A percentile compares a stretch with the other conserved stretches of the same genome.
phyloP scores from a whole-genome alignment of 1,284 basidiomycete genomes.

The Exsudoporus floridanus region DNA sequence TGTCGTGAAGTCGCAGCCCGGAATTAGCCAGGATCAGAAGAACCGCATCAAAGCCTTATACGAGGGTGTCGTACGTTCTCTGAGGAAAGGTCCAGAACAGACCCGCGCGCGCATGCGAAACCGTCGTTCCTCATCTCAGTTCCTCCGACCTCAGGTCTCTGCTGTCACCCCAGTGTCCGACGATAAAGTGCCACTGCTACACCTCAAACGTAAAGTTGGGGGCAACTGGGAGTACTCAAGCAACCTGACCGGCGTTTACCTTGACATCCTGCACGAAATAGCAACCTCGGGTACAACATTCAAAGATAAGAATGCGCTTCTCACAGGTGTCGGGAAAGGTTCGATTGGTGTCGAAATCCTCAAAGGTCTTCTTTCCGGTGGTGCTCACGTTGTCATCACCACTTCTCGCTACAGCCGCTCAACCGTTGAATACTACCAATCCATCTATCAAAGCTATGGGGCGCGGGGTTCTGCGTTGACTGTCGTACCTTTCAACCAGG shows the following conservation, averaged over 20 bases:
- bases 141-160: slow-evolving; percentile 86
- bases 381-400: slow-evolving; percentile 94
- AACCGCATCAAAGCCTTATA: slow-evolving; percentile 96
- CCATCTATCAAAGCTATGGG: slow-evolving; percentile 94
- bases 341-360: slow-evolving; percentile 98
- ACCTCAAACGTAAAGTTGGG: slow-evolving; percentile 97
- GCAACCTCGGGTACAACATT: slow-evolving; percentile 97
- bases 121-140: slow-evolving; percentile 89
- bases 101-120: slow-evolving; percentile 57
- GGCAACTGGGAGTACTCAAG: slow-evolving; percentile 94
- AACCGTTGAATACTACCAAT: slow-evolving; percentile 97
- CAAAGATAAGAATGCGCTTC: slow-evolving; percentile 96
- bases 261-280: slow-evolving; percentile 96
- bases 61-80: slow-evolving; percentile 88
- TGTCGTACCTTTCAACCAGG: slow-evolving; percentile 98
- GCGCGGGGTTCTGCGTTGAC: slow-evolving; percentile 94
- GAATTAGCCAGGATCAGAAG: slow-evolving; percentile 96
- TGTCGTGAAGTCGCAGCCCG: slow-evolving; percentile 94
- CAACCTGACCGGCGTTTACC: slow-evolving; percentile 93
- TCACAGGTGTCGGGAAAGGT: slow-evolving; percentile 97
- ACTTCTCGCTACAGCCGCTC: slow-evolving; percentile 93
- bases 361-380: slow-evolving; percentile 94
- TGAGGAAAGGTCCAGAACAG: slow-evolving; percentile 65
- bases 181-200: slow-evolving; percentile 91
- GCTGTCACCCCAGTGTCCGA: slow-evolving; percentile 78